Base-by-base conservation (phyloP, 2,329 filamentous ascomycete species). In the Xylariaceae sp. region DNA sequence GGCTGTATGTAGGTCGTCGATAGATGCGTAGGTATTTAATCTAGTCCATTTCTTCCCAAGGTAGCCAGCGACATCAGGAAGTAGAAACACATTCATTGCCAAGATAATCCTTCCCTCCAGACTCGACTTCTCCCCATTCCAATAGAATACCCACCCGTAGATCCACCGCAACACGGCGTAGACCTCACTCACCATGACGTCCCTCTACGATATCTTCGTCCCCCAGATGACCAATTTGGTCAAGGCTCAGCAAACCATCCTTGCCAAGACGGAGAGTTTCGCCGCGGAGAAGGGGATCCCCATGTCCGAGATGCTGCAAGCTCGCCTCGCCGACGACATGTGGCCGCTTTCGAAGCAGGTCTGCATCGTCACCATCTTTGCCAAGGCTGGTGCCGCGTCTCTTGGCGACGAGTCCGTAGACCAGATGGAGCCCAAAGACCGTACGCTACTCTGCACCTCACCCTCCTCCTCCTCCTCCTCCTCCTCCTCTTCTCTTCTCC, bases 331-430 rank as follows among this genome's bases (percentile, higher is more conserved):
- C 47, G 53, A 59, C 3, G 67, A 72, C 60, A 73, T 73, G 71
- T 59, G 64, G 8, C 63, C 66, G 38, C 53, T 73, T 28, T 56
- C 43, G 50, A 64, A 67, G 57, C 71, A 74, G 53, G 54, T 71
- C 42, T 44, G 48, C 47, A 51, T 63, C 42, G 49, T 26, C 3
- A n/a, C 38, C 2, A 17, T 17, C 6, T n/a, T 15, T 32, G 30
- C 13, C 13, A 13, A 32, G 30, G 33, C 33, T 7, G 4, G 11
- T 19, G 33, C 33, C 8, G 12, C 13, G 33, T 17, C 18, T 19
- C 16, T 17, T 4, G 33, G 33, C 33, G 33, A 17, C n/a, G n/a
- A n/a, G n/a, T n/a, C n/a, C n/a, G n/a, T n/a, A 8, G 16, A 34
- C 9, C 9, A 13, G 31, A 9, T 8, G 16, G 9, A 11, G 31